Evolutionary conservation across 2,329 filamentous ascomycete species (phyloP).

Genomic region (Ascochyta koolunga): DNA sequence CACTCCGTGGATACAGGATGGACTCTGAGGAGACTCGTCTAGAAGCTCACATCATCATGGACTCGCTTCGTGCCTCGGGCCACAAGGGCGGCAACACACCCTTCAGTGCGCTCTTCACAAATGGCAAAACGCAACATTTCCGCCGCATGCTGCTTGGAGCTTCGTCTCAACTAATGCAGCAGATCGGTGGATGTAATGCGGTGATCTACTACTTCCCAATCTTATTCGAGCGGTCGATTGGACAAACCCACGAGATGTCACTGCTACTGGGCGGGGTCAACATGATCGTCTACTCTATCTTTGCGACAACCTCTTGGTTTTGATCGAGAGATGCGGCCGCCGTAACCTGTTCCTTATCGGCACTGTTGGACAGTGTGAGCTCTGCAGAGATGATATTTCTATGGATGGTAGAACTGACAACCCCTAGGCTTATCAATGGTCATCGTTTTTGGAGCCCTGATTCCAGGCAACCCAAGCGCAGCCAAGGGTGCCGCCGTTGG

Average conservation of each 20-base stretch:
- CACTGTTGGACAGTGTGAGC: conserved; percentile 53
- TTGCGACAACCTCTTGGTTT: conserved; percentile 67
- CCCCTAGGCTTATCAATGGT: conserved; percentile 58
- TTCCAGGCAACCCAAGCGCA: conserved; percentile 39
- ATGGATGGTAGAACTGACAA: neutral
- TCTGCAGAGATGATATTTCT: no score
- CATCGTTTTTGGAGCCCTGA: conserved; percentile 47
- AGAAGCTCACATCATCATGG: conserved; percentile 71
- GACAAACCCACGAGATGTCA: conserved; percentile 49
- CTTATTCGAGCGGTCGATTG: conserved; percentile 58
- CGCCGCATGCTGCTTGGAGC: conserved; percentile 67
- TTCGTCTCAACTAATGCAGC: conserved; percentile 50
- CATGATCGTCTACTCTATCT: conserved; percentile 63
- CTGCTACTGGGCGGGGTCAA: conserved; percentile 56
- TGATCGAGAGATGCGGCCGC: conserved; percentile 66
- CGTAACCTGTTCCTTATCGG: conserved; percentile 52
- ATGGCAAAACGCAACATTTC: conserved; percentile 70
- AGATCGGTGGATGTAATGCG: conserved; percentile 45
- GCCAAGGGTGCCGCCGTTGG: conserved; percentile 61
- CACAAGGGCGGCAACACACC: conserved; percentile 50
- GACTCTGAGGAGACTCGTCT: conserved; percentile 63
- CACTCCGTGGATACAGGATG: conserved; percentile 54
- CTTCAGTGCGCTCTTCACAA: conserved; percentile 63
- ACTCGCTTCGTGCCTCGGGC: conserved; percentile 55
- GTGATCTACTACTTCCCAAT: conserved; percentile 54